A percentile compares a stretch with the other conserved stretches of the same genome.
These are phyloP conservation scores for Pseudozyma sp. DNA, from an alignment of 1,284 basidiomycete genomes.

Conservation along the genomic window DNA sequence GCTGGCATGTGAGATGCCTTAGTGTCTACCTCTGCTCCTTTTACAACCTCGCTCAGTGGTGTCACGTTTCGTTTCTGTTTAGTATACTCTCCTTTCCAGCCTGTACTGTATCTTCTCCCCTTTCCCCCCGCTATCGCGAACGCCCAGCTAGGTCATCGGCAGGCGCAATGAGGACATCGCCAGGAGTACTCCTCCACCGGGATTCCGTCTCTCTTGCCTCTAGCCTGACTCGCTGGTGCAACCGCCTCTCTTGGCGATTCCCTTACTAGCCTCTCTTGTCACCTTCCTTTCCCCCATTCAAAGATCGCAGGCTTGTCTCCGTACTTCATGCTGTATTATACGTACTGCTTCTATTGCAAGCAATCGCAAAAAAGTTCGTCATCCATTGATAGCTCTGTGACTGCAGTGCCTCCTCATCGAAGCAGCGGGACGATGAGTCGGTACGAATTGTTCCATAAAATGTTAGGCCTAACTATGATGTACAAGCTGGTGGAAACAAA, in stretches of 20 bases:
- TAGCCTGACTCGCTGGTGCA: neutral
- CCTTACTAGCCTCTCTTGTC: constrained; percentile 22
- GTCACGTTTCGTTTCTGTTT: neutral
- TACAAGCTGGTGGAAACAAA: too few relatives aligned
- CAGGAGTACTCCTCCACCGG: constrained; percentile 24
- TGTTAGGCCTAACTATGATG: too few relatives aligned
- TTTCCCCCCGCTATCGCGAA: neutral
- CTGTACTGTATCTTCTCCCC: neutral
- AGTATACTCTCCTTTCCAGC: neutral
- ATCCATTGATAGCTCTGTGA: too few relatives aligned
- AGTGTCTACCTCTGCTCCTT: neutral
- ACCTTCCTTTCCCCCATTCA: neutral
- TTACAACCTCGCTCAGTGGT: neutral
- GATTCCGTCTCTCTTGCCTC: constrained; percentile 35
- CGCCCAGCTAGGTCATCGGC: constrained; percentile 1
- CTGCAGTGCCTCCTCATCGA: neutral
- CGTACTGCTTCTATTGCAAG: constrained; percentile 2
- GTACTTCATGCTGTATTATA: constrained; percentile 22
- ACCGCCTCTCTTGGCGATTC: neutral
- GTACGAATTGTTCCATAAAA: too few relatives aligned
- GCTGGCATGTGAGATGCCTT: constrained; percentile 7
- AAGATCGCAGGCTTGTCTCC: constrained; percentile 12
- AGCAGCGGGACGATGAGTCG: neutral
- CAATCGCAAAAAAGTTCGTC: neutral
- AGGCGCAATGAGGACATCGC: constrained; percentile 39